These are phyloP conservation scores for Boletus huronensis DNA, from an alignment of 768 basidiomycete species.

Conservation along the genomic window DNA sequence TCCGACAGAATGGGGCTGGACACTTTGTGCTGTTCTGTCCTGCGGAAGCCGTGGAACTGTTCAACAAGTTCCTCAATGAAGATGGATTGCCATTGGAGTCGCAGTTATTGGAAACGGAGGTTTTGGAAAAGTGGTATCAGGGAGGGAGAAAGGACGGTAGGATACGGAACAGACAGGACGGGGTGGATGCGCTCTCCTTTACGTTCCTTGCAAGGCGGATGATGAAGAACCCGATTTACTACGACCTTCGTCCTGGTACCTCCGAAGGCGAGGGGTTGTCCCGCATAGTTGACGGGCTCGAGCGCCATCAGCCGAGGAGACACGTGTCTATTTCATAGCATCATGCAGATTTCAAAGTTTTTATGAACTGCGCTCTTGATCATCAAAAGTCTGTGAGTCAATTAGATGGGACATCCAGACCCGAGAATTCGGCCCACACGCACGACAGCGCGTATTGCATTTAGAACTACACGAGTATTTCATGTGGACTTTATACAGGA, in stretches of 20 bases:
- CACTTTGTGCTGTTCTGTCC: slow-evolving; percentile 89
- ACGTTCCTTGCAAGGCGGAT: slow-evolving; percentile 76
- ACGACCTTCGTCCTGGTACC: slow-evolving; percentile 48
- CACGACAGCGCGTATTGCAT: background rate
- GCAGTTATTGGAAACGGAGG: slow-evolving; percentile 49
- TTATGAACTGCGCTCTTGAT: background rate
- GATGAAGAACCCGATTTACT: slow-evolving; percentile 80
- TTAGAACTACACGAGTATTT: background rate
- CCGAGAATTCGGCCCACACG: background rate
- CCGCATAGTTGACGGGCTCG: slow-evolving; percentile 58
- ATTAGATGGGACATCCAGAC: background rate
- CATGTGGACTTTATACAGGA: background rate
- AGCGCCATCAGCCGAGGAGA: background rate
- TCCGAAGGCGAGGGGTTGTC: slow-evolving; percentile 59
- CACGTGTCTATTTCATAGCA: background rate
- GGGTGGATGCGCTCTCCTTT: slow-evolving; percentile 74
- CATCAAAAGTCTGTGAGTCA: background rate
- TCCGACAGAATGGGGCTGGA: slow-evolving; percentile 56
- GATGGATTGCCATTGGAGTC: slow-evolving; percentile 93
- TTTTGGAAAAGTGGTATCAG: slow-evolving; percentile 48
- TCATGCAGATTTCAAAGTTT: background rate
- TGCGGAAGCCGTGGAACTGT: slow-evolving; percentile 75
- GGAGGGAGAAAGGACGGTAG: slow-evolving; percentile 36
- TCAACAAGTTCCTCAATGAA: slow-evolving; percentile 71
- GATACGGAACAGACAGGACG: slow-evolving; percentile 56